Evolutionary conservation across 352 stramenopile species (phyloP).

Genomic region (Phytophthora melonis): DNA sequence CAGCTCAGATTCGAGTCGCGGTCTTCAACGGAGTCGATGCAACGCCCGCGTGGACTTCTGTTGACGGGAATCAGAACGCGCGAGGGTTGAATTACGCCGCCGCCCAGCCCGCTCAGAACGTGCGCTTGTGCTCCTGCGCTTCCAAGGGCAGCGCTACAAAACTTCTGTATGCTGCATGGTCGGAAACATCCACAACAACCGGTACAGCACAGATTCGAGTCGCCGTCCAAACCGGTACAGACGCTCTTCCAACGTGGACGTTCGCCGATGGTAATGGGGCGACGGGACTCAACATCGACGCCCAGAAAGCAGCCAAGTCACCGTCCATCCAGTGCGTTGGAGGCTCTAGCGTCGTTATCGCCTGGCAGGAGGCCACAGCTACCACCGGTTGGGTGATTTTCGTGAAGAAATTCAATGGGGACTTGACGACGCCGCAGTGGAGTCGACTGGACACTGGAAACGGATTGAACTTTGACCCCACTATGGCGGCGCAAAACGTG

Average conservation of each 20-base stretch:
- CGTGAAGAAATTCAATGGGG: slow-evolving; percentile 56
- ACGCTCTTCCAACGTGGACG: slow-evolving; percentile 49
- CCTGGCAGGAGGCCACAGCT: slow-evolving; percentile 57
- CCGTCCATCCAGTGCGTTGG: slow-evolving; percentile 57
- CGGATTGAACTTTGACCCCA: slow-evolving; percentile 58
- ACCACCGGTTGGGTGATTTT: slow-evolving; percentile 31
- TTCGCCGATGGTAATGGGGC: slow-evolving; percentile 63
- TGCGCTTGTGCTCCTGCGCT: slow-evolving; percentile 52
- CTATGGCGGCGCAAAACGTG: slow-evolving; percentile 54
- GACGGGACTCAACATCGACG: slow-evolving; percentile 55
- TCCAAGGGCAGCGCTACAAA: slow-evolving; percentile 20
- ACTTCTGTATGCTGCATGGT: slow-evolving; percentile 61
- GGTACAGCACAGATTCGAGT: slow-evolving; percentile 60
- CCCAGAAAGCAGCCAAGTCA: slow-evolving; percentile 27
- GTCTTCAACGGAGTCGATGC: slow-evolving; percentile 60
- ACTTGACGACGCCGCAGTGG: slow-evolving; percentile 49
- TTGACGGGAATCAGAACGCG: slow-evolving; percentile 56
- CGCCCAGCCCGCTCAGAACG: slow-evolving; percentile 43
- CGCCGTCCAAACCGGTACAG: slow-evolving; percentile 50
- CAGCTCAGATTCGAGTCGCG: slow-evolving; percentile 60
- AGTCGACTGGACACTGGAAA: slow-evolving; percentile 38
- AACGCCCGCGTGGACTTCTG: slow-evolving; percentile 58
- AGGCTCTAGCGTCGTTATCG: slow-evolving; percentile 48
- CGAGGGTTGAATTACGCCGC: slow-evolving; percentile 56
- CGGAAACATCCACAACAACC: slow-evolving; percentile 48